These are phyloP conservation scores for Metarhizium anisopliae DNA, from an alignment of 2,329 filamentous ascomycete species.

Conservation along the genomic window DNA sequence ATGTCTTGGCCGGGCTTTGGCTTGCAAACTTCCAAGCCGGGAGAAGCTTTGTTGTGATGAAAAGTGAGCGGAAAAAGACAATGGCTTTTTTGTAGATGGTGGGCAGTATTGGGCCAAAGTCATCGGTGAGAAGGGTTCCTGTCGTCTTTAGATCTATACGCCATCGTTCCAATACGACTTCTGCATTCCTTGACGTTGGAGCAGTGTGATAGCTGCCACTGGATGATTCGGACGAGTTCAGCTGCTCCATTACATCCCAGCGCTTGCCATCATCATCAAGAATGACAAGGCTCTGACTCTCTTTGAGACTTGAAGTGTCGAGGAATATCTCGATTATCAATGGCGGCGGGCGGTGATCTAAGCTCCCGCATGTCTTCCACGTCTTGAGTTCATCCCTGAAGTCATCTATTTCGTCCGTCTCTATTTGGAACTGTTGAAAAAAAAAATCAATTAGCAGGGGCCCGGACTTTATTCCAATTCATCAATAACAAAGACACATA, in stretches of 20 bases:
- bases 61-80: conserved; percentile 85
- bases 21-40: conserved; percentile 79
- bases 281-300: conserved; percentile 79
- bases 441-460: not conserved
- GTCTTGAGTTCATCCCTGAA: conserved; percentile 71
- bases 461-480: not conserved
- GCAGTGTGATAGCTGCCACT: conserved; percentile 36
- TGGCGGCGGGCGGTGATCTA: conserved; percentile 69
- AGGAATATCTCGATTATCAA: conserved; percentile 87
- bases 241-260: conserved; percentile 82
- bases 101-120: conserved; percentile 59
- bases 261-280: conserved; percentile 83
- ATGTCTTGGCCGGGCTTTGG: conserved; percentile 62
- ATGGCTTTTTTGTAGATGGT: conserved; percentile 97
- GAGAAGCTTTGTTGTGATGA: conserved; percentile 70
- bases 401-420: conserved; percentile 85
- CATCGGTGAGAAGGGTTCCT: conserved; percentile 40
- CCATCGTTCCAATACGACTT: conserved; percentile 89
- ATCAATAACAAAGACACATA: conserved; percentile 33
- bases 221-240: conserved; percentile 52
- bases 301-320: conserved; percentile 68
- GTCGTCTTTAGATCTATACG: conserved; percentile 62
- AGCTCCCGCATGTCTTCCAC: conserved; percentile 74
- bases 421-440: conserved; percentile 72
- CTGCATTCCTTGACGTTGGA: conserved; percentile 43